phyloP scores from a whole-genome alignment of 148 eudicot genomes.

The Rhododendron ferrugineum region DNA sequence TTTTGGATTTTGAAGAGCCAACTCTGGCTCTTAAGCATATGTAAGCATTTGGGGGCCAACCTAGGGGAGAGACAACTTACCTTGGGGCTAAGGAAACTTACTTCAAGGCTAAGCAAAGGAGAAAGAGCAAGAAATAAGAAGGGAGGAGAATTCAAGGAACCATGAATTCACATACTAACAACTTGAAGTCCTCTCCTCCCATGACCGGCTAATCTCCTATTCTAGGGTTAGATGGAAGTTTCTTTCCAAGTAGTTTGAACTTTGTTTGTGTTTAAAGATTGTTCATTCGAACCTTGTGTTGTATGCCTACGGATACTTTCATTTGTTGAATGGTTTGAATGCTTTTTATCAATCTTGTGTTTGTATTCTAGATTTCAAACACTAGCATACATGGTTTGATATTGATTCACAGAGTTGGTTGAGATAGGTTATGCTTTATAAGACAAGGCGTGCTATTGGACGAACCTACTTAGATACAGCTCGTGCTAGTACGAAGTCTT shows the following conservation, averaged over 20 bases:
- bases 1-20: not conserved
- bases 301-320: not conserved
- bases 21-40: not conserved
- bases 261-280: not conserved
- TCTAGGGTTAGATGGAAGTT: not conserved
- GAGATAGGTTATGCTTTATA: not conserved
- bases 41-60: too few relatives aligned
- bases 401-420: not conserved
- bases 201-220: not conserved
- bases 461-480: not conserved
- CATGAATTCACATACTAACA: not conserved
- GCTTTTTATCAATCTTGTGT: not conserved
- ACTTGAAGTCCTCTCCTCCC: not conserved
- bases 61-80: too few relatives aligned
- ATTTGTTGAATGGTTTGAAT: not conserved
- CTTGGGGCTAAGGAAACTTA: not conserved
- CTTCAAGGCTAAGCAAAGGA: not conserved
- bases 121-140: not conserved
- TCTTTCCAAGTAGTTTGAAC: not conserved
- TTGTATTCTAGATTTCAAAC: not conserved
- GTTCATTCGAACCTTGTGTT: not conserved
- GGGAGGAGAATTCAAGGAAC: not conserved
- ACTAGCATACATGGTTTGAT: not conserved
- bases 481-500: not conserved
- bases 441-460: not conserved